Base-by-base conservation (phyloP, 768 basidiomycete species). In the Boletus coccyginus region DNA sequence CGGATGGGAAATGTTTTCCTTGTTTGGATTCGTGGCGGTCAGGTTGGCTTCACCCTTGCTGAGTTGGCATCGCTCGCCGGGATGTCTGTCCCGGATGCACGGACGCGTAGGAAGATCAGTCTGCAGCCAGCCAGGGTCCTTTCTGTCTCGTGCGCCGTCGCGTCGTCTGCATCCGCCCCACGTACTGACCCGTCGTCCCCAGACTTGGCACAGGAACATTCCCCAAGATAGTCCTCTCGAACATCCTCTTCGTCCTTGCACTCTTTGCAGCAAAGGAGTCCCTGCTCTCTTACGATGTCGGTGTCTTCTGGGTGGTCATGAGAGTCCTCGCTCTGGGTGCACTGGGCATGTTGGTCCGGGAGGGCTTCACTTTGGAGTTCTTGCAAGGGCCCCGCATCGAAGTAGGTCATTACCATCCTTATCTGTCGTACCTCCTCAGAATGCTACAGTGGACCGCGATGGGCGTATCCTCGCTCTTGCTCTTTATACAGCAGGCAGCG, bases 281-380 rank as follows among this genome's bases (percentile, higher is more conserved):
- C 75, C 70, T 91, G 8, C 71, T 92, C 46, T 75, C 82, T 17
- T 79, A 80, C 39, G 85, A 89, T 67, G 81, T 86, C 21, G 85
- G 86, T 8, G 80, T 87, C 10, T 86, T 90, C 65, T 92, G 89
- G 90, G 76, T 90, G 14, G 76, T 87, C 35, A 85, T 91, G 74
- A 76, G 88, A 58, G 78, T 90, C 47, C 74, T 92, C 50, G 87
- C 86, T 4, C 83, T 84, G 61, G 87, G 83, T n/a, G 86, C 82
- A n/a, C 63, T 89, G 51, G 84, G 82, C 19, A 78, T 83, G 42
- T 61, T 88, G 44, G 70, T 82, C 19, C 85, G 87, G 85, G 84
- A 85, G 58, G 77, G 73, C 1, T 57, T 75, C 46, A 83, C 81
- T 0, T 81, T 81, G 5, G 78, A 84, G 63, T 66, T 83, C 57